Base-by-base conservation (phyloP, 2,329 filamentous ascomycete genomes). In the Aspergillaceae sp. region DNA sequence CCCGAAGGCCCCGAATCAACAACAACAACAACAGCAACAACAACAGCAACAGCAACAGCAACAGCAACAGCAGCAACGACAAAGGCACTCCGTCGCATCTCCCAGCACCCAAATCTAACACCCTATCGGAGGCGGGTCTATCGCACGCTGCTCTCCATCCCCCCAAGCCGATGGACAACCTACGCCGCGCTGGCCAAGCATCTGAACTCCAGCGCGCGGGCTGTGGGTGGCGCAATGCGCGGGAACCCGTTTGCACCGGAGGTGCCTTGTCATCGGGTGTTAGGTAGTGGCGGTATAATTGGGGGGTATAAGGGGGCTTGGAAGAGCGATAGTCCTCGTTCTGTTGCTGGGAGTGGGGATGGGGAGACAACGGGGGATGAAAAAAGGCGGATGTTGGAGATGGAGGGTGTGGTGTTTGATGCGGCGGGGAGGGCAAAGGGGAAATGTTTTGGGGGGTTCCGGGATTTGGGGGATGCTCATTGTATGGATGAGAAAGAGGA, bases 241-340 rank as follows among this genome's bases (percentile, higher is more conserved):
- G 72, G 68, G 33, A 94, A 94, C 61, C 87, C 87, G 0, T 94
- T 91, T 57, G 87, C 88, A 9, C 87, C 88, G 0, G 76, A 79
- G 32, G 84, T 91, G 4, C 88, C 87, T 1, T 94, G 87, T 55
- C 87, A 94, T 65, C 77, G 88, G 7, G 84, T 91, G 26, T 78
- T 94, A 41, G 85, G 86, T 4, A 83, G 80, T 36, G 83, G 82
- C 43, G 83, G 86, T 8, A 73, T 61, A 5, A 60, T 78, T 19
- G 74, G 75, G 10, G 75, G 75, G 7, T 78, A 77, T 54, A 68
- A 71, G 34, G 75, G 75, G 9, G 63, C 66, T 32, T 74, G 74
- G 72, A 66, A 69, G 28, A 69, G 69, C n/a, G 69, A 69, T 4
- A 65, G 61, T 68, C 48, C 74, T 73, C 56, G 64, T 61, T 40